Conservation (phyloP, 108 stramenopile genomes). For the Pinguiococcus pyrenoidosus region DNA sequence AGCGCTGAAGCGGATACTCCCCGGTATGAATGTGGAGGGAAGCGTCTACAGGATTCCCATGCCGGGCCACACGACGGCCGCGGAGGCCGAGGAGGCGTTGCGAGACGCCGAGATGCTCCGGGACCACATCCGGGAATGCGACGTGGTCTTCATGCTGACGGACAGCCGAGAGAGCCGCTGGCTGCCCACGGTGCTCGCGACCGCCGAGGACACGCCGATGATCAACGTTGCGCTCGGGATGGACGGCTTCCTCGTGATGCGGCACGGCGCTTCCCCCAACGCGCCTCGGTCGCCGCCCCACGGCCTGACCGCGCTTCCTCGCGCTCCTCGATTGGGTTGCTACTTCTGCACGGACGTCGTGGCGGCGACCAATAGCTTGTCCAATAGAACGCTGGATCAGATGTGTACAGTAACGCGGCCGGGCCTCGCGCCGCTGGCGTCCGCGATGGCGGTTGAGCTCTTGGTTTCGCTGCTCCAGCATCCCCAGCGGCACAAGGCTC, state of each 20-base stretch:
- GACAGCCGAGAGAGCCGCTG: conserved; percentile 95
- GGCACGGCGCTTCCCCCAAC: conserved; percentile 55
- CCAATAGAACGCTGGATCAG: conserved; percentile 91
- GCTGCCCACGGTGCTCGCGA: conserved; percentile 91
- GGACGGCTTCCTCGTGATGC: conserved; percentile 91
- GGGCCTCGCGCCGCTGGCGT: conserved; percentile 88
- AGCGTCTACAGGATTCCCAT: conserved; percentile 81
- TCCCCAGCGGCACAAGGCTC: conserved; percentile 43
- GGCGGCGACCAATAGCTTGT: conserved; percentile 82
- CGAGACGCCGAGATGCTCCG: conserved; percentile 53
- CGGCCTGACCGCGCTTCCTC: no score
- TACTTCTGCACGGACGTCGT: conserved; percentile 98
- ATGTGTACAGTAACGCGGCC: conserved; percentile 96
- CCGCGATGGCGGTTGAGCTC: conserved; percentile 83
- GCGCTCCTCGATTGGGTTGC: conserved; percentile 58
- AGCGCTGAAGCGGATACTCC: conserved; percentile 48
- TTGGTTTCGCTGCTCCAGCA: conserved; percentile 83
- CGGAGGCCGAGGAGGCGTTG: conserved; percentile 21
- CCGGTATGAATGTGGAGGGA: conserved; percentile 60
- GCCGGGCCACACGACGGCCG: conserved; percentile 79
- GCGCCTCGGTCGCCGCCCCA: not conserved
- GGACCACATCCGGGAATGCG: conserved; percentile 52
- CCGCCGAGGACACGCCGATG: conserved; percentile 61
- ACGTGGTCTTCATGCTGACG: conserved; percentile 85
- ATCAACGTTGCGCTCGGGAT: conserved; percentile 93